These are phyloP conservation scores for Ostreobium quekettii DNA, from an alignment of 139 green algal genomes.

Conservation along the genomic window DNA sequence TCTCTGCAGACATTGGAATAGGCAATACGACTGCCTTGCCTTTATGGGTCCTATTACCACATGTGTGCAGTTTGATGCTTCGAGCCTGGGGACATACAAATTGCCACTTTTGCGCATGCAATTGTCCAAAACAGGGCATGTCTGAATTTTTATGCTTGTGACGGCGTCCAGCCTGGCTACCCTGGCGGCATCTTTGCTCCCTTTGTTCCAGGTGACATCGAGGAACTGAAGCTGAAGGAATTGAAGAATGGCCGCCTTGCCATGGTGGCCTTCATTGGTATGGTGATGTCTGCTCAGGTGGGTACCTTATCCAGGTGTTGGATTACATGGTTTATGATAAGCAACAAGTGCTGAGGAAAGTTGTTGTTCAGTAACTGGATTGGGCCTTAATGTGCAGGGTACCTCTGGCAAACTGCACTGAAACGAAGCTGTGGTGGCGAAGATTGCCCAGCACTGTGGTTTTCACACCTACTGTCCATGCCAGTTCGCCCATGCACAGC, in stretches of 20 bases:
- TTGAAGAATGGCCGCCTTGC: conserved; percentile 91
- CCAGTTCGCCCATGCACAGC: background rate
- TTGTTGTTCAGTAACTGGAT: no score
- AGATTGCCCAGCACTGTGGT: background rate
- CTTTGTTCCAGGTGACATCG: conserved; percentile 60
- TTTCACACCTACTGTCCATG: background rate
- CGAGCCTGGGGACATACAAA: no score
- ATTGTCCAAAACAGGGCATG: no score
- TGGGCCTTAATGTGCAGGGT: no score
- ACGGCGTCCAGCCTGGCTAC: conserved; percentile 52
- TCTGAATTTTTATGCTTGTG: background rate
- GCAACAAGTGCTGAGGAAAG: no score
- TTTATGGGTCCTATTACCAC: no score
- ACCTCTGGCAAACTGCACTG: no score
- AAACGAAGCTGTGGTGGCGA: background rate
- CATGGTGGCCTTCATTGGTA: conserved; percentile 63
- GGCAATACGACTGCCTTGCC: no score
- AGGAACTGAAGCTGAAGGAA: conserved; percentile 89
- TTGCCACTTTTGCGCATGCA: no score
- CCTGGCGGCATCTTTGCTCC: conserved; percentile 61
- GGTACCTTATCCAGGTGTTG: background rate
- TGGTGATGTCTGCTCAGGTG: conserved; percentile 36
- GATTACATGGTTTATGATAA: no score
- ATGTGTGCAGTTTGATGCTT: no score
- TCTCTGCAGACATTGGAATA: no score